Evolutionary conservation across 805 yeast species (phyloP), one percentile per base, ranked within the genome.

Genomic region (Saccharomyces eubayanus): DNA sequence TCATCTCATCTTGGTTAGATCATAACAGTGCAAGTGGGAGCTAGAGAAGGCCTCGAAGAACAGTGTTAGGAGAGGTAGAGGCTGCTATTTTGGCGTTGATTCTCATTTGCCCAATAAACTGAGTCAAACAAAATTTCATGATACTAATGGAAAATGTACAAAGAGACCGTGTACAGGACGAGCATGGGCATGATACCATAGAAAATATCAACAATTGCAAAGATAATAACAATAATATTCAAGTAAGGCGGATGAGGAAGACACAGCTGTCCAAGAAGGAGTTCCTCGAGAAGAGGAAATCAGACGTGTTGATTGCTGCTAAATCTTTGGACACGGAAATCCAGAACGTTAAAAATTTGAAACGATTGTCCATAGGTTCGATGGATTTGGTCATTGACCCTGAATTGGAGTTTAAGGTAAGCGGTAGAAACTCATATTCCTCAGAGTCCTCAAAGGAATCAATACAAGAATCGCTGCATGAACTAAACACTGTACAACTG

Each of bases 261-360:
- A 36, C 43, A 9, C 43, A n/a, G 11, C 24, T 36, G 21, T 36
- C 43, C 24, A 36, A 36, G 24, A 36, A 16, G 43, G 24, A 36
- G 9, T 21, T 36, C 20, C 12, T 36, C 24, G 64, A 69, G 10
- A 73, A 72, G 53, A 60, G 78, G 46, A 74, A 74, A 54, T 73
- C 79, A 53, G 72, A 80, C 62, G 73, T 76, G 50, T 60, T 74
- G 46, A 77, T 79, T 36, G 95, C 95, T 1, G 90, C 89, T 2
- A 82, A 82, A 60, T 89, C 89, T 5, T 80, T 87, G 48, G 89
- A 87, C 62, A 83, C 81, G 56, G 94, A 87, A 64, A 76, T 85
- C 57, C 81, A 82, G 68, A 82, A 83, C 66, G 87, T 87, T 56
- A 81, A 85, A 40, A 86, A 88, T 21, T 71, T 87, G 59, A 87